These are phyloP conservation scores for Trapa bicornis DNA, from an alignment of 345 rosid genomes.

Conservation along the genomic window DNA sequence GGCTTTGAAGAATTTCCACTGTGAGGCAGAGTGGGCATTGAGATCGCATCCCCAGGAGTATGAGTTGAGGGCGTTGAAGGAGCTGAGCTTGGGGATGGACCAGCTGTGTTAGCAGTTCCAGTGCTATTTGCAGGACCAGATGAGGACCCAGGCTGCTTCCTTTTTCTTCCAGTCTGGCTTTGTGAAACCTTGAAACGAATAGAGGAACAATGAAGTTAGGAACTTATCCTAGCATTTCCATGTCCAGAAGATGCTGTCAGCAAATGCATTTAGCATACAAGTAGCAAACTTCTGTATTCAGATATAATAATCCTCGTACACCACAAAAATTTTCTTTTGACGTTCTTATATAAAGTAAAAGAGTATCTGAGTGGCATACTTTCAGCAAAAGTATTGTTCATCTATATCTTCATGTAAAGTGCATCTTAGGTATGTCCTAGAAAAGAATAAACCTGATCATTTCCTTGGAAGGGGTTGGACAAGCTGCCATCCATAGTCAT, in stretches of 20 bases:
- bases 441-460: slow-evolving; percentile 67
- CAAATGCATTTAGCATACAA: not conserved
- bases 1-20: slow-evolving; percentile 78
- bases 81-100: slow-evolving; percentile 98
- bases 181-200: slow-evolving; percentile 59
- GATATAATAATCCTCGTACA: not conserved
- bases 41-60: slow-evolving; percentile 88
- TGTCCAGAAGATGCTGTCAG: too few species aligned
- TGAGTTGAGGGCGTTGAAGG: slow-evolving; percentile 98
- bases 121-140: slow-evolving; percentile 99
- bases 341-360: too few species aligned
- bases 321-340: not conserved
- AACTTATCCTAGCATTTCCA: not conserved
- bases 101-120: slow-evolving; percentile 95
- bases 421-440: not conserved
- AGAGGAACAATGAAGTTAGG: slow-evolving; percentile 1
- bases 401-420: not conserved
- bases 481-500: slow-evolving; percentile 67
- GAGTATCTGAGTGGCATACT: not conserved
- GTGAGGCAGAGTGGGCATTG: slow-evolving; percentile 83
- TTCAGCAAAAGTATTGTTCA: not conserved
- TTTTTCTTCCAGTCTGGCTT: slow-evolving; percentile 87
- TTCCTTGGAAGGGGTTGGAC: slow-evolving; percentile 90
- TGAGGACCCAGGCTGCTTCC: slow-evolving; percentile 95
- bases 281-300: not conserved